A percentile compares a stretch with the other conserved stretches of the same genome.
phyloP scores from a whole-genome alignment of 805 yeast genomes.

The Ogataea wickerhamii region DNA sequence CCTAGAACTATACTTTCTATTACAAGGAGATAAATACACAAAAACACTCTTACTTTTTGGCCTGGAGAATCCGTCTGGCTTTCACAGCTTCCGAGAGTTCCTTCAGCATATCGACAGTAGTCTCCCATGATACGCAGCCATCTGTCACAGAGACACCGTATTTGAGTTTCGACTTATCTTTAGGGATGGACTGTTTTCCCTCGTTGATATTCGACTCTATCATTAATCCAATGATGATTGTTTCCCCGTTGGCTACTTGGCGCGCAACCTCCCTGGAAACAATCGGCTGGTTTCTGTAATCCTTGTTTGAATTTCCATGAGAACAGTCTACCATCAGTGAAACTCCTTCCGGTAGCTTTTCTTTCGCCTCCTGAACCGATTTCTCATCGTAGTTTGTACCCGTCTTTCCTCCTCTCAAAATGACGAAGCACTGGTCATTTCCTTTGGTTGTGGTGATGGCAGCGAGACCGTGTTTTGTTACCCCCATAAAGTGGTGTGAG shows the following conservation, averaged over 20 bases:
- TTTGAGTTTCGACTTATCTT: slow-evolving; percentile 56
- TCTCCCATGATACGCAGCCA: slow-evolving; percentile 91
- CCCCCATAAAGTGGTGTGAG: slow-evolving; percentile 95
- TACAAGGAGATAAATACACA: too few relatives aligned
- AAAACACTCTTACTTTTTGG: not conserved
- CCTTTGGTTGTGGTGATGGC: slow-evolving; percentile 97
- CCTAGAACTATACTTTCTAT: too few relatives aligned
- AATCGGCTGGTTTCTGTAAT: slow-evolving; percentile 91
- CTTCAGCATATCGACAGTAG: slow-evolving; percentile 76
- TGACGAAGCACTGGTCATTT: slow-evolving; percentile 89
- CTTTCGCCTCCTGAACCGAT: slow-evolving; percentile 73
- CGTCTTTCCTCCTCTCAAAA: slow-evolving; percentile 91
- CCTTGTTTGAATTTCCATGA: slow-evolving; percentile 94
- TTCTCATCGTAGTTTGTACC: slow-evolving; percentile 89
- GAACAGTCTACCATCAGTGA: slow-evolving; percentile 94
- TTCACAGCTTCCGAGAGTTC: slow-evolving; percentile 81
- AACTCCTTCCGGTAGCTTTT: slow-evolving; percentile 44
- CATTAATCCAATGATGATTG: slow-evolving; percentile 86
- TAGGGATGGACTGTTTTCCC: slow-evolving; percentile 84
- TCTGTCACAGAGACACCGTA: slow-evolving; percentile 98
- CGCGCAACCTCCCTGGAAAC: slow-evolving; percentile 80
- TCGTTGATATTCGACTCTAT: slow-evolving; percentile 89
- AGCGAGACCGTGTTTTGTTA: slow-evolving; percentile 94
- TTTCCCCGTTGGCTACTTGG: slow-evolving; percentile 80
- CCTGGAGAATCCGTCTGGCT: slow-evolving; percentile 57